Evolutionary conservation across 2,329 filamentous ascomycete species (phyloP), one percentile per base, ranked within the genome.

Genomic region (Phaeosphaeriaceae sp.): DNA sequence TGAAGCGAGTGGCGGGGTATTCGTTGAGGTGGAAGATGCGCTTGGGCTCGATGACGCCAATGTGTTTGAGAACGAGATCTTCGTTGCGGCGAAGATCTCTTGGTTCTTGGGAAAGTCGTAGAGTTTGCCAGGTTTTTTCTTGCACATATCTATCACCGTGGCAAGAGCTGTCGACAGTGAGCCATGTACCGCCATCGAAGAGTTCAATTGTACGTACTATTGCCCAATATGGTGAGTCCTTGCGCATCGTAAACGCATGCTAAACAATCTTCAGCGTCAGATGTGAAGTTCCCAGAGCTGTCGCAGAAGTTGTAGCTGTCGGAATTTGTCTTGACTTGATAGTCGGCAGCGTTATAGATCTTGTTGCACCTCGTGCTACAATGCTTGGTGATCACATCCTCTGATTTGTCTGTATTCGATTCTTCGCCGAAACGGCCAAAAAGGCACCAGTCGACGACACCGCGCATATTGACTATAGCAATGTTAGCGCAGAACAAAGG

Each of bases 401-500:
- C 27, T 19, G 59, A 42, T 6, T 67, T 58, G 49, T 67, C 56
- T 4, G 53, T 11, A 25, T 66, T 63, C 11, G 10, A 40, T n/a
- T 68, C 65, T 20, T 66, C 33, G 3, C 24, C 61, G 48, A 67
- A 65, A 19, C 58, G 57, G 17, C 62, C 65, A 20, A 70, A 70
- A 0, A 68, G 13, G 49, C 67, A 70, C 59, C 58, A 70, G 25
- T 70, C 67, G 11, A 68, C 55, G 7, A 57, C 50, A 3, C 47
- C 65, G 22, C 60, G 62, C 45, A 65, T 65, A 42, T 70, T 70
- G 53, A 67, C 64, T 67, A 42, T 13, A 13, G 19, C 27, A 1
- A 11, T n/a, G 15, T 49, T 58, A 51, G 59, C 31, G 9, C 13
- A 13, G 31, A 36, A 36, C 7, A 9, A 4, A 27, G 25, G 25